phyloP scores from a whole-genome alignment of 164 flowering plant genomes.

The Paratinospora sagittata region DNA sequence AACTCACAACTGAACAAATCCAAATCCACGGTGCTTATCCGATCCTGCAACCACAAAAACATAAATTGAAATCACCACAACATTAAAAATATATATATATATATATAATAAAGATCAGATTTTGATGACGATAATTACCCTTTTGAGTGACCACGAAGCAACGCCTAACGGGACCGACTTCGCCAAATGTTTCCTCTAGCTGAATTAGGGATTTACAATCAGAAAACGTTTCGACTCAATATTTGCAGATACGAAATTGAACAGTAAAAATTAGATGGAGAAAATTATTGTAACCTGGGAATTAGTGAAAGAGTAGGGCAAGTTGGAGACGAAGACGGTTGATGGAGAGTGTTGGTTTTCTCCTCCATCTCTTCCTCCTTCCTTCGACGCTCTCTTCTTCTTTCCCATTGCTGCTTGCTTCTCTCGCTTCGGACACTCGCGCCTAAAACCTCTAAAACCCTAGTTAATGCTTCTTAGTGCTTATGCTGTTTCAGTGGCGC shows the following conservation, averaged over 20 bases:
- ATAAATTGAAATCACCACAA: not conserved
- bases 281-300: constrained; percentile 40
- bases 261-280: not conserved
- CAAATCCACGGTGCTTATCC: constrained; percentile 74
- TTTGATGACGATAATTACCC: constrained; percentile 28
- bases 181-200: constrained; percentile 80
- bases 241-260: not conserved
- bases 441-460: not conserved
- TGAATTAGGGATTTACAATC: constrained; percentile 7
- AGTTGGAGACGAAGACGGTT: constrained; percentile 64
- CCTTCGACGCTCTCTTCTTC: not conserved
- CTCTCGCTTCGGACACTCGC: not conserved
- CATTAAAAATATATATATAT: not conserved
- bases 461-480: not conserved
- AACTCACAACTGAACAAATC: constrained; percentile 59
- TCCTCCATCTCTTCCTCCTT: constrained; percentile 17
- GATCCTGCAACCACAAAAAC: constrained; percentile 47
- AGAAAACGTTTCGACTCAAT: not conserved
- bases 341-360: constrained; percentile 45
- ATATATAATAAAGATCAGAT: not conserved
- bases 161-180: constrained; percentile 83
- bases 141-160: constrained; percentile 81
- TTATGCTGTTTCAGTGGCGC: no score
- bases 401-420: not conserved
- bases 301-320: constrained; percentile 71